Base-by-base conservation (phyloP, 257 asterid genomes). In the Solanum raphanifolium region DNA sequence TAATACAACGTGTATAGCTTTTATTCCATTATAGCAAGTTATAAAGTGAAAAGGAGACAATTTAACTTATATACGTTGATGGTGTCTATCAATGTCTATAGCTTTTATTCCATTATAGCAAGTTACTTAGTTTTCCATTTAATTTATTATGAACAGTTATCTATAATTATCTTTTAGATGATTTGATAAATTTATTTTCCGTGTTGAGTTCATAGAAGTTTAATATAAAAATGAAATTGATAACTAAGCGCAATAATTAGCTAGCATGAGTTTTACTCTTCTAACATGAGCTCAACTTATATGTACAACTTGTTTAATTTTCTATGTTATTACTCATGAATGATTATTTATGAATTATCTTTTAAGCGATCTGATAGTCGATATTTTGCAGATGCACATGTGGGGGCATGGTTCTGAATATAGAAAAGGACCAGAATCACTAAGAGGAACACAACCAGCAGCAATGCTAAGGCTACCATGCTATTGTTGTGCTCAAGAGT, bases 371-470 rank as follows among this genome's bases (percentile, higher is more conserved):
- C 16, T 73, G 46, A 34, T 34, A 31, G 81, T 66, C 21, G 0
- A 72, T 10, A 9, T 78, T 52, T 20, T 86, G 38, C 91, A 96
- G 99, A 96, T 96, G 99, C 99, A 96, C 91, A 96, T 96, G 98
- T 96, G 99, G 99, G 99, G 98, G 2, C 99, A 96, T 38, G 99
- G 99, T 5, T 95, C 99, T 1, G 97, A 96, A 74, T 96, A 87
- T 62, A 89, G 98, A 9, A 94, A 94, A 88, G 99, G 99, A 5
- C 95, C 98, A 2, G 97, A 93, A 43, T 96, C 98, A 29, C 93
- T 96, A 0, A 84, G 98, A 25, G 99, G 99, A 13, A 85, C 93
- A 38, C 98, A 96, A 48, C 98, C 99, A 58, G 93, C 98, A 21
- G 97, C 98, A 86, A 95, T 96, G 98, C 92, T 96, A 20, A 87